phyloP scores from a whole-genome alignment of 441 rosid genomes.

The Mallotus japonicus region DNA sequence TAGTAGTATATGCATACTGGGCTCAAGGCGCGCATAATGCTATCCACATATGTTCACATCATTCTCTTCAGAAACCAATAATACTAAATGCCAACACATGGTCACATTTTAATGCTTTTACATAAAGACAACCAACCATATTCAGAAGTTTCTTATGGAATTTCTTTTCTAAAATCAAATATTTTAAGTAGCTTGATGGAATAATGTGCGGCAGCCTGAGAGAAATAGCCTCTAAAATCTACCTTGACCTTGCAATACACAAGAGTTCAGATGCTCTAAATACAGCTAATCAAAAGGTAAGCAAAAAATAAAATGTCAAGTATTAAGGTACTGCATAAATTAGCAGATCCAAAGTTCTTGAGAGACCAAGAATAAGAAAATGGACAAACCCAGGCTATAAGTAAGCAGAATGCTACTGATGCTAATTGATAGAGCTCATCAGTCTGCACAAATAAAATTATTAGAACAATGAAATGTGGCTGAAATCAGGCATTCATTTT shows the following conservation, averaged over 20 bases:
- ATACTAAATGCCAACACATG: neutral
- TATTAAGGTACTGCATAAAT: neutral
- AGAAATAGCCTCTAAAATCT: neutral
- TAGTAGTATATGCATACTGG: neutral
- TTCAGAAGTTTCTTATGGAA: too few species aligned
- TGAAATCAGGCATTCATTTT: neutral
- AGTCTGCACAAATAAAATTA: constrained; percentile 57
- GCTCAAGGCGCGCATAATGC: neutral
- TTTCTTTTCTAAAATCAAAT: neutral
- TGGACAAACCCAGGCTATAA: constrained; percentile 54
- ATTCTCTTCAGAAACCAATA: neutral
- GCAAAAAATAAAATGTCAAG: neutral
- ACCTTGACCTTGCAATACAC: neutral
- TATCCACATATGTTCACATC: neutral
- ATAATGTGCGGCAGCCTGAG: neutral
- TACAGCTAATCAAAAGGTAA: neutral
- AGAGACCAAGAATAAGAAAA: constrained; percentile 10
- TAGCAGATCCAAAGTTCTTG: neutral
- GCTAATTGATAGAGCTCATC: constrained; percentile 96
- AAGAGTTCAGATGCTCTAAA: neutral
- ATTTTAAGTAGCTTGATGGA: neutral
- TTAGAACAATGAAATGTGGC: constrained; percentile 12
- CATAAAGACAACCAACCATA: too few species aligned
- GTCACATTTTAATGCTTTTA: neutral
- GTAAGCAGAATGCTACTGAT: constrained; percentile 89